phyloP scores from a whole-genome alignment of 208 protist genomes.

The Wallacemonas sp. region DNA sequence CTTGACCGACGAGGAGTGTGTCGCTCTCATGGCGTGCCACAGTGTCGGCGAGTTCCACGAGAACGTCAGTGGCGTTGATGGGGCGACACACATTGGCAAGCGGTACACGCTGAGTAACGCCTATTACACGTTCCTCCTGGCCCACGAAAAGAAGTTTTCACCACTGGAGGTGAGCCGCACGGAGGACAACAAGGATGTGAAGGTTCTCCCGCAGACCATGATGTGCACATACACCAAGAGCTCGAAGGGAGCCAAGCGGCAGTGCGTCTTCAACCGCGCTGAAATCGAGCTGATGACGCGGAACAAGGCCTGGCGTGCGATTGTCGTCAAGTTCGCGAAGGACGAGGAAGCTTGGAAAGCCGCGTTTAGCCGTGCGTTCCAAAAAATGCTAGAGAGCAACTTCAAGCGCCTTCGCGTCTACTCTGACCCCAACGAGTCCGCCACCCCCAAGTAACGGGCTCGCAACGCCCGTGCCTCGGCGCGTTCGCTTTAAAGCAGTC shows the following conservation, averaged over 20 bases:
- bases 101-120: slow-evolving; percentile 72
- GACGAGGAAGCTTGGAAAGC: slow-evolving; percentile 60
- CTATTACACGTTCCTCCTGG: slow-evolving; percentile 78
- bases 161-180: slow-evolving; percentile 56
- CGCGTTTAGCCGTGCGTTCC: slow-evolving; percentile 66
- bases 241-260: slow-evolving; percentile 21
- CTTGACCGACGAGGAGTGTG: slow-evolving; percentile 76
- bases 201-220: slow-evolving; percentile 51
- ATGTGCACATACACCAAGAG: slow-evolving; percentile 44
- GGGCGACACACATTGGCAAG: slow-evolving; percentile 59
- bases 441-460: too few relatives aligned
- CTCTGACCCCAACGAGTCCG: slow-evolving; percentile 27
- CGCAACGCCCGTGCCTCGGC: too few relatives aligned
- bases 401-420: slow-evolving; percentile 76
- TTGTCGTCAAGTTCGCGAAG: slow-evolving; percentile 51
- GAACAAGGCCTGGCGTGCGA: slow-evolving; percentile 46
- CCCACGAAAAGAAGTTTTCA: slow-evolving; percentile 56
- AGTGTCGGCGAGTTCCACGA: slow-evolving; percentile 87
- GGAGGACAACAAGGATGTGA: slow-evolving; percentile 70
- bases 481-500: neutral
- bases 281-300: slow-evolving; percentile 63
- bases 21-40: slow-evolving; percentile 84
- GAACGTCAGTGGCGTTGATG: slow-evolving; percentile 74
- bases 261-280: slow-evolving; percentile 59
- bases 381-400: slow-evolving; percentile 83